Evolutionary conservation across 495 filamentous ascomycete genomes (phyloP), one percentile per base, ranked within the genome.

Genomic region (Cercophora newfieldiana): DNA sequence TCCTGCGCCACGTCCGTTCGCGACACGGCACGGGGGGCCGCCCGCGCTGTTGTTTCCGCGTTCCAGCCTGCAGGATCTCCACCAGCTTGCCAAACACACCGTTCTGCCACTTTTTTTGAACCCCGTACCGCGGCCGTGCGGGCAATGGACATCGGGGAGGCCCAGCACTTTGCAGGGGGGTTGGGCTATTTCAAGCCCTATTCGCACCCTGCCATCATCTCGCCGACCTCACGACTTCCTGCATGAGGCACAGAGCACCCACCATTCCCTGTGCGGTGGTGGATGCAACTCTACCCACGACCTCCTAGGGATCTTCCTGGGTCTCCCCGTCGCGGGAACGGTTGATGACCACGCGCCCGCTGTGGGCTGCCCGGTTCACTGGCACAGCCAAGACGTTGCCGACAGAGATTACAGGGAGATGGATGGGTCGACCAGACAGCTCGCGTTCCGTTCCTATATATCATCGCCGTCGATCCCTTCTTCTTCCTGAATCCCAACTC

Each of bases 1-100:
- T 63, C 30, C 50, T 63, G 61, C 61, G 61, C 61, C 61, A 31
- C 49, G 61, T 63, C 61, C 51, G 61, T 63, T 63, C 61, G 61
- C 61, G 29, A 47, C n/a, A 37, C 61, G 61, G 61, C 61, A 63
- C 61, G 30, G 50, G 30, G 61, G 22, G 28, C 19, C 50, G 44
- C 37, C 61, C 50, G 50, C 30, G 14, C 29, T 30, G n/a, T 55
- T 29, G 49, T 53, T 47, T 47, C 25, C 33, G 57, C n/a, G 31
- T 60, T 19, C 44, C 61, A 19, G 50, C 31, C 24, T 29, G 50
- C 31, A 37, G 60, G 10, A 51, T 62, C 25, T 28, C 12, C 22
- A 29, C 48, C 19, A 49, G 8, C 10, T 16, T 1, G 25, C 48
- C 25, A 24, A 12, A 30, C 26, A 25, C 47, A 24, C 22, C 25